Evolutionary conservation across 1,284 basidiomycete species (phyloP).

Genomic region (Phenoliferia sp.): DNA sequence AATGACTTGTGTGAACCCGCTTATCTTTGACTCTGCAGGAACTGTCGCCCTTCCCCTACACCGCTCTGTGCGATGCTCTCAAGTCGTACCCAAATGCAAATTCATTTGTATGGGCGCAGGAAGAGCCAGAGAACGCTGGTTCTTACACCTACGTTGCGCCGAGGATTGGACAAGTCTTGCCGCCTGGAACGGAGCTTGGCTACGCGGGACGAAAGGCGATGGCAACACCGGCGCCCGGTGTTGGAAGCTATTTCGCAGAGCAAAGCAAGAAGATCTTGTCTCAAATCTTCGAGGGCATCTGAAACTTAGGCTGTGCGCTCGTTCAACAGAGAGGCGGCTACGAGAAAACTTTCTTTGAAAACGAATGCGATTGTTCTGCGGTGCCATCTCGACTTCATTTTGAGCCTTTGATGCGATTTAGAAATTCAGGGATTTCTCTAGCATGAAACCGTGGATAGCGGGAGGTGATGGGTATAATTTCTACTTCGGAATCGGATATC

Average conservation of each 20-base stretch:
- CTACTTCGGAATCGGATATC: too few relatives aligned
- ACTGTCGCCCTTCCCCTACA: conserved; percentile 76
- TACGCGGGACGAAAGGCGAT: conserved; percentile 67
- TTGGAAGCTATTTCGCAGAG: conserved; percentile 59
- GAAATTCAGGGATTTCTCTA: too few relatives aligned
- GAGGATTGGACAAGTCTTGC: conserved; percentile 55
- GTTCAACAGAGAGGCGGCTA: too few relatives aligned
- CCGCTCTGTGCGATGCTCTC: conserved; percentile 51
- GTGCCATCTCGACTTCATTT: too few relatives aligned
- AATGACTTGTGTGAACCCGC: not conserved
- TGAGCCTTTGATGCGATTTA: too few relatives aligned
- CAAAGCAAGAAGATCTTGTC: conserved; percentile 62
- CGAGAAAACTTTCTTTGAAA: too few relatives aligned
- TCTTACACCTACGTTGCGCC: conserved; percentile 62
- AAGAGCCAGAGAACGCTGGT: conserved; percentile 82
- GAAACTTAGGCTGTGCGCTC: too few relatives aligned
- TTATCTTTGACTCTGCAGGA: conserved; percentile 48
- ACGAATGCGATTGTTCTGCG: too few relatives aligned
- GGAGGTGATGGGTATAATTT: too few relatives aligned
- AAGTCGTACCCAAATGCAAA: conserved; percentile 45
- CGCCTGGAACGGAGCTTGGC: conserved; percentile 40
- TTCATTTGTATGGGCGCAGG: conserved; percentile 63
- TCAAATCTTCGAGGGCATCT: conserved; percentile 42
- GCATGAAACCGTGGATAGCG: too few relatives aligned
- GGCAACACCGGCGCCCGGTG: conserved; percentile 71